These are phyloP conservation scores for Endotrypanum monterogeii DNA, from an alignment of 208 protist genomes.

Conservation along the genomic window DNA sequence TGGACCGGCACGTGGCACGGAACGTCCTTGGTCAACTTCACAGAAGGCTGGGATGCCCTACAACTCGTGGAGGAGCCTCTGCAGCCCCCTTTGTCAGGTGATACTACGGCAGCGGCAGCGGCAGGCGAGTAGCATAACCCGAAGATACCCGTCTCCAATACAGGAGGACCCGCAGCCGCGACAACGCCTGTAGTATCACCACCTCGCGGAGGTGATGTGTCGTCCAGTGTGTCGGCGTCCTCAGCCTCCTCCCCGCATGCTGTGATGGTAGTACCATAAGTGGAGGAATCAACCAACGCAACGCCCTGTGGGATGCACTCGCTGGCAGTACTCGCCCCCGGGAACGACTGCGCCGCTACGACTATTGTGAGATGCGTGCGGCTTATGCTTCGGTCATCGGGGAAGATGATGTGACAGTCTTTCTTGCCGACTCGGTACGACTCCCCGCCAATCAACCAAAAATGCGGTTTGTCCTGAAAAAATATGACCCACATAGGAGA, in stretches of 20 bases:
- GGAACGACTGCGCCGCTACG: slow-evolving; percentile 22
- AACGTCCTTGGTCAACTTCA: slow-evolving; percentile 24
- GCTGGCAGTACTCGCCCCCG: not conserved
- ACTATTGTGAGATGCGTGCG: slow-evolving; percentile 66
- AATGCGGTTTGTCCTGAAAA: slow-evolving; percentile 48
- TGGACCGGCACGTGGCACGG: slow-evolving; percentile 47
- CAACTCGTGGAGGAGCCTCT: not conserved
- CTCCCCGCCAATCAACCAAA: slow-evolving; percentile 64
- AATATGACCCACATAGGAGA: slow-evolving; percentile 83
- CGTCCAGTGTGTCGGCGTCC: slow-evolving; percentile 3
- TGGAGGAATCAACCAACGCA: slow-evolving; percentile 71
- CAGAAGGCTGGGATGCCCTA: not conserved
- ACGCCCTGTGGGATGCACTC: slow-evolving; percentile 38
- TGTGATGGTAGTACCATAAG: slow-evolving; percentile 59
- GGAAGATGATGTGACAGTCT: slow-evolving; percentile 69
- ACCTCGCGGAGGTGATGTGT: not conserved
- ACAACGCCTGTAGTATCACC: not conserved
- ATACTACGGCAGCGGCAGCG: not conserved
- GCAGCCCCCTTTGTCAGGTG: not conserved
- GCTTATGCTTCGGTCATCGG: slow-evolving; percentile 79
- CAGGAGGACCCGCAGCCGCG: not conserved
- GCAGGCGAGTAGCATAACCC: slow-evolving; percentile 19
- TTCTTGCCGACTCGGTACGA: slow-evolving; percentile 64
- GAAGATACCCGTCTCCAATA: slow-evolving; percentile 15
- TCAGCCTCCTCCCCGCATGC: slow-evolving; percentile 24